A percentile compares a stretch with the other conserved stretches of the same genome.
Evolutionary conservation across 352 stramenopile species (phyloP).

Genomic region (Paralagenidium karlingii): DNA sequence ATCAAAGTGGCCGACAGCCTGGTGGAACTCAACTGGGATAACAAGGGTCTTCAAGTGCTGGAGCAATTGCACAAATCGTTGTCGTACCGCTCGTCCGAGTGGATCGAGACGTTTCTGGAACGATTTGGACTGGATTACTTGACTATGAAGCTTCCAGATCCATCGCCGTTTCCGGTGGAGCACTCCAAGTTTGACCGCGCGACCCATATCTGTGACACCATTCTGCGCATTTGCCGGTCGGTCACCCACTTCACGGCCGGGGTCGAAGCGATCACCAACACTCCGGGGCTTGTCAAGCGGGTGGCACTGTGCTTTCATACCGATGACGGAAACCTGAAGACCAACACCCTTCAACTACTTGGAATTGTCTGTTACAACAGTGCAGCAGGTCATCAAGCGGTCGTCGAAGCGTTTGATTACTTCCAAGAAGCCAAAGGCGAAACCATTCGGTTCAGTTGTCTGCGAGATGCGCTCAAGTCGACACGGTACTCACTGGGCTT

Average conservation of each 20-base stretch:
- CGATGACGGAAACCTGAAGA: slow-evolving; percentile 70
- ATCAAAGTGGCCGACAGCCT: slow-evolving; percentile 59
- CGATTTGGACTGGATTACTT: slow-evolving; percentile 74
- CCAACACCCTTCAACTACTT: slow-evolving; percentile 67
- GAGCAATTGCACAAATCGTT: slow-evolving; percentile 62
- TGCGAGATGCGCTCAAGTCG: slow-evolving; percentile 71
- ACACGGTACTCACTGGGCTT: slow-evolving; percentile 77
- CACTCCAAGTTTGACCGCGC: slow-evolving; percentile 70
- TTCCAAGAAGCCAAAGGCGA: slow-evolving; percentile 80
- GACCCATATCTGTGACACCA: slow-evolving; percentile 57
- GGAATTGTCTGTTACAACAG: slow-evolving; percentile 83
- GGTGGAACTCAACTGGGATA: slow-evolving; percentile 76
- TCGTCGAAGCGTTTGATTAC: slow-evolving; percentile 72
- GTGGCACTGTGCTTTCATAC: slow-evolving; percentile 78
- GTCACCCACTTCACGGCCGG: slow-evolving; percentile 68
- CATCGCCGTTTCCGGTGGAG: slow-evolving; percentile 69
- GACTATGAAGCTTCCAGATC: slow-evolving; percentile 76
- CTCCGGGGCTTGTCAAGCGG: slow-evolving; percentile 64
- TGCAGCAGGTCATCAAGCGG: slow-evolving; percentile 56
- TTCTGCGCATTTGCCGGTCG: slow-evolving; percentile 60
- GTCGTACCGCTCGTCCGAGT: slow-evolving; percentile 50
- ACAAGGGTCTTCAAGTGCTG: slow-evolving; percentile 60
- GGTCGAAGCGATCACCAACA: slow-evolving; percentile 72
- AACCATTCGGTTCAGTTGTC: slow-evolving; percentile 62
- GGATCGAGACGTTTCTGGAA: slow-evolving; percentile 59